A percentile compares a stretch with the other conserved stretches of the same genome.
phyloP scores from a whole-genome alignment of 176 grass and related monocot species.

The Ananas comosus region DNA sequence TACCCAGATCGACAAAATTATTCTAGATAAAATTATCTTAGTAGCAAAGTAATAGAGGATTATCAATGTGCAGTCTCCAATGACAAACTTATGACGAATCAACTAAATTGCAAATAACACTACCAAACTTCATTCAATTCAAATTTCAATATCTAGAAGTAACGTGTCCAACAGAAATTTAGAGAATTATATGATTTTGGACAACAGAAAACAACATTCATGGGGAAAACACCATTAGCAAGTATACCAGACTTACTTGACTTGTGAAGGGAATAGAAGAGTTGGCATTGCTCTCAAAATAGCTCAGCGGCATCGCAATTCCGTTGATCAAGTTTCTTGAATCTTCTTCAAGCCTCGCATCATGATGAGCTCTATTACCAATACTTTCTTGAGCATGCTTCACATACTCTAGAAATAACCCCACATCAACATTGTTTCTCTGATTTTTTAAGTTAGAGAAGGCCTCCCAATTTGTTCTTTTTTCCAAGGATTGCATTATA shows the following conservation, averaged over 20 bases:
- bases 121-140: too few relatives aligned
- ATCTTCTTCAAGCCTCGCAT: slow-evolving; percentile 14
- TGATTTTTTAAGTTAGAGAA: slow-evolving; percentile 51
- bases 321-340: slow-evolving; percentile 17
- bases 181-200: too few relatives aligned
- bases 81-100: too few relatives aligned
- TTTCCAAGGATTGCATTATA: slow-evolving; percentile 51
- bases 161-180: too few relatives aligned
- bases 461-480: slow-evolving; percentile 35
- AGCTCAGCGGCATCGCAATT: slow-evolving; percentile 14
- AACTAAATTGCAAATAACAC: too few relatives aligned
- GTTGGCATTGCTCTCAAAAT: slow-evolving; percentile 12
- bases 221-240: neutral
- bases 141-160: too few relatives aligned
- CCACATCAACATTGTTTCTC: slow-evolving; percentile 46
- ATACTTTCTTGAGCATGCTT: slow-evolving; percentile 43
- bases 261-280: neutral
- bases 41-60: too few relatives aligned
- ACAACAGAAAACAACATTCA: too few relatives aligned
- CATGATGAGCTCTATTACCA: slow-evolving; percentile 26
- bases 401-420: slow-evolving; percentile 43
- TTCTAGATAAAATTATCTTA: too few relatives aligned
- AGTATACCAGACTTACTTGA: neutral
- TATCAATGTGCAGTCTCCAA: too few relatives aligned
- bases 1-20: too few relatives aligned